Conservation (phyloP, 345 rosid species). For the Eutrema japonicum region DNA sequence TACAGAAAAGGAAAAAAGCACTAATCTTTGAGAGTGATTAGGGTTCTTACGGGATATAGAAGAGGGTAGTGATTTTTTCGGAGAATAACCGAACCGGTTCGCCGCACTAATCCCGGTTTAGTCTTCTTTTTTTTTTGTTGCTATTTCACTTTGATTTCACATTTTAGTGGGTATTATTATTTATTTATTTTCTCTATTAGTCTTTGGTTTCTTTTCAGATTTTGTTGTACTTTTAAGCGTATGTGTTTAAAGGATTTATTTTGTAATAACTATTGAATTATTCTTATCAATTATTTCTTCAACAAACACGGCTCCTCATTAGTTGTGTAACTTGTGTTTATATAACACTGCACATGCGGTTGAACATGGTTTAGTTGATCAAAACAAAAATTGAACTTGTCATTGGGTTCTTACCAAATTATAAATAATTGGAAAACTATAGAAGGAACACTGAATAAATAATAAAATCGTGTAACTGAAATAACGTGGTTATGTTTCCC, state of each 20-base stretch:
- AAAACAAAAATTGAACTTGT: not conserved
- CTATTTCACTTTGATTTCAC: conserved; percentile 25
- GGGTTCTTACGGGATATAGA: conserved; percentile 36
- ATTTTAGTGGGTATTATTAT: conserved; percentile 17
- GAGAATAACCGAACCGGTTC: conserved; percentile 37
- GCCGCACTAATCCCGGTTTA: conserved; percentile 38
- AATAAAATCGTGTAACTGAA: conserved; percentile 10
- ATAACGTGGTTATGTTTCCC: conserved; percentile 27
- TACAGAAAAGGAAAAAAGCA: conserved; percentile 14
- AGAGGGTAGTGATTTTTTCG: conserved; percentile 24
- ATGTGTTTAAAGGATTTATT: conserved; percentile 35
- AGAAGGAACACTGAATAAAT: not conserved
- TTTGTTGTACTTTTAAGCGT: conserved; percentile 34
- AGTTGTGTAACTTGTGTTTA: conserved; percentile 18
- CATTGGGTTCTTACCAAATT: conserved; percentile 29
- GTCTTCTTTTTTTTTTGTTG: not conserved
- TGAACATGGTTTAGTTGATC: conserved; percentile 33
- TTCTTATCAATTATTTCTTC: conserved; percentile 38
- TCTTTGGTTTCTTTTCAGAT: not conserved
- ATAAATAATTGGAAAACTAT: conserved; percentile 29
- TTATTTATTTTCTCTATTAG: not conserved
- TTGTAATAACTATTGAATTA: conserved; percentile 42
- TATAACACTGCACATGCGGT: conserved; percentile 27
- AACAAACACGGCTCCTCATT: conserved; percentile 19
- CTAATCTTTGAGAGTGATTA: conserved; percentile 25